phyloP scores from a whole-genome alignment of 441 rosid genomes.

The Populus hybrid region DNA sequence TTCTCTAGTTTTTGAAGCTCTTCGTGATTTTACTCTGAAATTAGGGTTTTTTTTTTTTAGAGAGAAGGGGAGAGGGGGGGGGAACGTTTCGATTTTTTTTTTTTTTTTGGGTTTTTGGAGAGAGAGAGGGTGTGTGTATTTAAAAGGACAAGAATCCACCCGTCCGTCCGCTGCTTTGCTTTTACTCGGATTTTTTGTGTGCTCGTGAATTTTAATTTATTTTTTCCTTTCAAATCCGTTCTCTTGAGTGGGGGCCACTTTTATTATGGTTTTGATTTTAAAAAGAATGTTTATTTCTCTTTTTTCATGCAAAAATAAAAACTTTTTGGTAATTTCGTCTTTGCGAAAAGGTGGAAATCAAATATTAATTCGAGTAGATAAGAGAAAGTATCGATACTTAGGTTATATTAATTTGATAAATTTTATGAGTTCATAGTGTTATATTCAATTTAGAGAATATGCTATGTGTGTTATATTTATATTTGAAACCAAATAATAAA shows the following conservation, averaged over 20 bases:
- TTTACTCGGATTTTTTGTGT: not conserved
- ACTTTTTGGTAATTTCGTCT: too few relatives aligned
- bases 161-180: not conserved
- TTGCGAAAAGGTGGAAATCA: not conserved
- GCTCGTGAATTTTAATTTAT: not conserved
- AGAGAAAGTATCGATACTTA: not conserved
- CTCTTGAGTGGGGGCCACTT: not conserved
- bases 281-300: too few relatives aligned
- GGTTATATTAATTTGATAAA: not conserved
- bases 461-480: not conserved
- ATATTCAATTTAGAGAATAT: too few relatives aligned
- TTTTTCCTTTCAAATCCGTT: not conserved
- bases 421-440: too few relatives aligned
- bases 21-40: not conserved
- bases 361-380: too few relatives aligned
- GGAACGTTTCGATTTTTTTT: not conserved
- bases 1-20: not conserved
- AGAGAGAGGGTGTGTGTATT: not conserved
- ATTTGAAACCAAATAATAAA: not conserved
- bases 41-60: conserved; percentile 6
- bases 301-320: too few relatives aligned
- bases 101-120: not conserved
- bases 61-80: not conserved
- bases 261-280: too few relatives aligned
- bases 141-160: not conserved